These are phyloP conservation scores for Primulina tabacum DNA, from an alignment of 257 asterid genomes.

Conservation along the genomic window DNA sequence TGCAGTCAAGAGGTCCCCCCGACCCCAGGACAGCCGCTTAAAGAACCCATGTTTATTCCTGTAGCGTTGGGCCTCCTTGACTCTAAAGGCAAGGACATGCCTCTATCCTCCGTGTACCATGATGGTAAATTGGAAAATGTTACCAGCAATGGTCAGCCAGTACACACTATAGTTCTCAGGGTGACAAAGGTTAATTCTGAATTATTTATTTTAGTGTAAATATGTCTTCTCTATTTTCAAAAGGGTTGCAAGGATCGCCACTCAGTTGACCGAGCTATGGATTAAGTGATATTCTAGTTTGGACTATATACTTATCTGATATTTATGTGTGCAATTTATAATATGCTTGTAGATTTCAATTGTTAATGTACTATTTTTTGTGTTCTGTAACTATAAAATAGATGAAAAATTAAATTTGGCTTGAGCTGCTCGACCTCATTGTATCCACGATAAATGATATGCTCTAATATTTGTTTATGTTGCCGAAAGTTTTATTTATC, in stretches of 20 bases:
- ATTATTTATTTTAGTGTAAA: not conserved
- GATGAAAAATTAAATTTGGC: not conserved
- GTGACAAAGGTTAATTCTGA: constrained; percentile 57
- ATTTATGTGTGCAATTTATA: not conserved
- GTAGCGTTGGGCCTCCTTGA: constrained; percentile 69
- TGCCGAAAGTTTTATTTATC: constrained; percentile 13
- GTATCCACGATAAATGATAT: not conserved
- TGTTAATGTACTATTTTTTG: not conserved
- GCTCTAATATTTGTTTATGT: not conserved
- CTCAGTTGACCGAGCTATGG: no score
- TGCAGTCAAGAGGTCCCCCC: constrained; percentile 96
- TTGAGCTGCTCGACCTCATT: not conserved
- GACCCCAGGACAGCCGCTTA: constrained; percentile 79
- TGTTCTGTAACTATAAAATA: not conserved
- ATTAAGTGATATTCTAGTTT: no score
- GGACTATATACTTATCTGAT: not conserved
- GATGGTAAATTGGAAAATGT: constrained; percentile 51
- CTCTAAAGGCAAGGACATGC: constrained; percentile 63
- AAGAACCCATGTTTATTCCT: constrained; percentile 87
- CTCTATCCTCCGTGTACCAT: constrained; percentile 49
- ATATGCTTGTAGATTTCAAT: not conserved
- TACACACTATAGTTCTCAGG: constrained; percentile 55
- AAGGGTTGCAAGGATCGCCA: not conserved
- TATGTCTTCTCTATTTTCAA: no score
- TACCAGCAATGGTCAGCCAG: constrained; percentile 37